Conservation (phyloP, 208 protist genomes). For the Trypanosoma conorhini region DNA sequence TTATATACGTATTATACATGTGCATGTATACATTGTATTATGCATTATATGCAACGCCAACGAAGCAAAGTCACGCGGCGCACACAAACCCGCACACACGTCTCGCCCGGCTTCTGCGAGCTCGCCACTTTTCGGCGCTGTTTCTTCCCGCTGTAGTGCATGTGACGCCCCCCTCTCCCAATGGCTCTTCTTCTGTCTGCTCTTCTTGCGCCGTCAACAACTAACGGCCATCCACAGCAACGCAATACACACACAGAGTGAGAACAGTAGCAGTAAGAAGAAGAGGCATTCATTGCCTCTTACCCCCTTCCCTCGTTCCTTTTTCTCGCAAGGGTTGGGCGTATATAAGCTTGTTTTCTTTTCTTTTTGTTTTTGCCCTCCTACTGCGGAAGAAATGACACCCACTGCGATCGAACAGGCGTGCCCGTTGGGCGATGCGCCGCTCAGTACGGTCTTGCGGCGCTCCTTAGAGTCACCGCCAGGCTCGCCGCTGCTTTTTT, state of each 20-base stretch:
- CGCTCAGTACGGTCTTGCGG: conserved; percentile 12
- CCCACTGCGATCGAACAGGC: neutral
- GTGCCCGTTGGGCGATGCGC: conserved; percentile 15
- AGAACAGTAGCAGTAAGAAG: too few species aligned
- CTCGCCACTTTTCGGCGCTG: neutral
- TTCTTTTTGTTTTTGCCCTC: neutral
- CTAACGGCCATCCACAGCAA: too few species aligned
- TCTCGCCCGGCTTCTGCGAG: too few species aligned
- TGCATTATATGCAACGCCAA: too few species aligned
- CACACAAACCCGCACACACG: too few species aligned
- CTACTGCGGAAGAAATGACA: conserved; percentile 3
- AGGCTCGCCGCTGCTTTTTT: neutral
- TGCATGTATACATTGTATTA: too few species aligned
- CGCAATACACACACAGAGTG: too few species aligned
- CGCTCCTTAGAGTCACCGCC: conserved; percentile 5
- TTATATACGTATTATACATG: too few species aligned
- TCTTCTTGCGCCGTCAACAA: neutral
- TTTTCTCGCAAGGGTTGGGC: conserved; percentile 2
- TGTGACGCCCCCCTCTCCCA: neutral
- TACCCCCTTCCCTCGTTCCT: conserved; percentile 22
- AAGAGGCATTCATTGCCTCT: neutral
- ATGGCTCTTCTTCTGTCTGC: neutral
- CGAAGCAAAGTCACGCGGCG: too few species aligned
- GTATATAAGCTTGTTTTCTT: neutral
- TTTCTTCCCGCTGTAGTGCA: neutral